Conservation (phyloP, 768 basidiomycete genomes). For the Lyophyllum shimeji region DNA sequence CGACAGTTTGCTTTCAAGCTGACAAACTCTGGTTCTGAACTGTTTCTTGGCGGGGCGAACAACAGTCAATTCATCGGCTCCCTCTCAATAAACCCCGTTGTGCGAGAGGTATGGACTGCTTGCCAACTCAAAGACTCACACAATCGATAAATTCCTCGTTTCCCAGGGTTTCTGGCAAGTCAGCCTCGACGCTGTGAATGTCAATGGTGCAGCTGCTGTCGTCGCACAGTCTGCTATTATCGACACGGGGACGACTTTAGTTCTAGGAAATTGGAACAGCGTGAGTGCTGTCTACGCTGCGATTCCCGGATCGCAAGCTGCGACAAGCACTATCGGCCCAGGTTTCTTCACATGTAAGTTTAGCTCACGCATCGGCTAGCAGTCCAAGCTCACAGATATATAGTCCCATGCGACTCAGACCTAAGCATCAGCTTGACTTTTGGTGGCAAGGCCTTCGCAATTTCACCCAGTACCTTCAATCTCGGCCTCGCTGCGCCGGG, state of each 20-base stretch:
- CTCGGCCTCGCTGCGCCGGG: conserved; percentile 42
- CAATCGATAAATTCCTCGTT: not conserved
- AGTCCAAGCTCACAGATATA: not conserved
- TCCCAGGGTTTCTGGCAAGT: conserved; percentile 34
- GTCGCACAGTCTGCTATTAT: conserved; percentile 26
- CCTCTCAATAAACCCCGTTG: conserved; percentile 38
- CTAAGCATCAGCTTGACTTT: conserved; percentile 36
- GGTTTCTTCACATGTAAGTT: conserved; percentile 30
- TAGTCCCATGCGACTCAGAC: conserved; percentile 29
- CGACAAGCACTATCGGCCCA: conserved; percentile 20
- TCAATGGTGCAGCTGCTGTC: conserved; percentile 20
- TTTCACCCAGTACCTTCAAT: conserved; percentile 44
- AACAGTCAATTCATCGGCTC: conserved; percentile 40
- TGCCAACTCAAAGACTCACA: not conserved
- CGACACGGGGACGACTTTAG: conserved; percentile 44
- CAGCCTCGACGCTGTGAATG: conserved; percentile 26
- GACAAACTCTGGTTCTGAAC: conserved; percentile 40
- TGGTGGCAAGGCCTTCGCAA: conserved; percentile 36
- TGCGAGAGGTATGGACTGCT: conserved; percentile 22
- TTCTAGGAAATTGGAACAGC: conserved; percentile 30
- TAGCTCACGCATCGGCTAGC: not conserved
- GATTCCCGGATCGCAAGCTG: conserved; percentile 31
- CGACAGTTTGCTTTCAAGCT: conserved; percentile 51
- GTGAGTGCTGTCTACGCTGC: conserved; percentile 28
- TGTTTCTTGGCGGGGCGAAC: conserved; percentile 58